These are phyloP conservation scores for Phytopythium chamaehyphon DNA, from an alignment of 352 stramenopile genomes.

Conservation along the genomic window DNA sequence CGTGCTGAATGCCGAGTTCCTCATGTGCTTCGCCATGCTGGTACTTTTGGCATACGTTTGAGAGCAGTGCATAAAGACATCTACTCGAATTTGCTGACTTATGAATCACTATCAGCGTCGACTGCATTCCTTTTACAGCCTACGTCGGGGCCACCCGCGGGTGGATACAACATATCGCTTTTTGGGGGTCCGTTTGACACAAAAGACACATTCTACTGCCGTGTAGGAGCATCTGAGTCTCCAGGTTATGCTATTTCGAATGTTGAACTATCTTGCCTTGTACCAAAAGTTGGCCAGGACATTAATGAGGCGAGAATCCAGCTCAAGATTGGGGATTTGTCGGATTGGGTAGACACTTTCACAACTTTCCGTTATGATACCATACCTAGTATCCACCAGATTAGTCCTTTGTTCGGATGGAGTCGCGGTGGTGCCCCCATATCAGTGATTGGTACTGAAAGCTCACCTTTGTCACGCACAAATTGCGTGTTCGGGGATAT, in stretches of 20 bases:
- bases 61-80: too few species aligned
- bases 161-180: constrained; percentile 17
- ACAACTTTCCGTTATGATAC: constrained; percentile 10
- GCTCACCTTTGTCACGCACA: constrained; percentile 13
- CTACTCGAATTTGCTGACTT: too few species aligned
- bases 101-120: too few species aligned
- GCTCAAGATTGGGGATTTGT: constrained; percentile 10
- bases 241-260: constrained; percentile 10
- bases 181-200: constrained; percentile 13
- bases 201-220: constrained; percentile 7
- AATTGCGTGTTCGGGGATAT: constrained; percentile 34
- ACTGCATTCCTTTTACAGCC: constrained; percentile 3
- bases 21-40: too few species aligned
- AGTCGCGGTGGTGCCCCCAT: constrained; percentile 25
- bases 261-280: constrained; percentile 12
- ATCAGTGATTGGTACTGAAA: constrained; percentile 20
- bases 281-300: neutral
- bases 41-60: too few species aligned
- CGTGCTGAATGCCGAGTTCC: too few species aligned
- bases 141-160: constrained; percentile 6
- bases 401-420: constrained; percentile 29
- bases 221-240: constrained; percentile 10
- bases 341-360: constrained; percentile 2
- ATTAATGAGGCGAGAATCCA: neutral
- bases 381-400: constrained; percentile 14